Conservation (phyloP, 352 stramenopile genomes). For the Phytophthora boehmeriae region DNA sequence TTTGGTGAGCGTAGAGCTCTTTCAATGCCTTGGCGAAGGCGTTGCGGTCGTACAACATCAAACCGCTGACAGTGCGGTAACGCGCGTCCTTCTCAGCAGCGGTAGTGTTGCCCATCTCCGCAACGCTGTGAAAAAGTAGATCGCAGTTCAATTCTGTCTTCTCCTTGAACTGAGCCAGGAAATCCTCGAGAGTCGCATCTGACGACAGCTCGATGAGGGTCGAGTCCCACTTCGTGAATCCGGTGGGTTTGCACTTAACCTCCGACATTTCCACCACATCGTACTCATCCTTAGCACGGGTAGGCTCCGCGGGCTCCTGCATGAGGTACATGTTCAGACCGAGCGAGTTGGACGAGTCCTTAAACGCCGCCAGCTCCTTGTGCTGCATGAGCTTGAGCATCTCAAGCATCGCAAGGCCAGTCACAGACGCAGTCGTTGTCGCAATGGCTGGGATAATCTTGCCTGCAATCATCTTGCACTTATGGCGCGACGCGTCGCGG, state of each 20-base stretch:
- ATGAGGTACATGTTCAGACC: slow-evolving; percentile 94
- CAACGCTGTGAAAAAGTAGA: slow-evolving; percentile 79
- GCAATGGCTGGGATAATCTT: slow-evolving; percentile 99
- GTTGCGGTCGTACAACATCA: slow-evolving; percentile 90
- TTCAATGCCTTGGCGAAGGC: slow-evolving; percentile 76
- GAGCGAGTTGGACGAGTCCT: slow-evolving; percentile 93
- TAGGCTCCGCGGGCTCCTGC: slow-evolving; percentile 83
- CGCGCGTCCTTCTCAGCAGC: slow-evolving; percentile 67
- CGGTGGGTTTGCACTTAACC: slow-evolving; percentile 85
- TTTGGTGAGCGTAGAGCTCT: slow-evolving; percentile 70
- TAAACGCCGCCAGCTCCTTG: slow-evolving; percentile 90
- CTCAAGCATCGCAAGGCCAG: slow-evolving; percentile 95
- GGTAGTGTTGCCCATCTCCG: slow-evolving; percentile 67
- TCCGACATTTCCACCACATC: slow-evolving; percentile 90
- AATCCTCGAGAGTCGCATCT: slow-evolving; percentile 68
- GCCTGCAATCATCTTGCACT: slow-evolving; percentile 98
- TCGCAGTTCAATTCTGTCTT: slow-evolving; percentile 81
- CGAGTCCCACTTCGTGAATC: slow-evolving; percentile 94
- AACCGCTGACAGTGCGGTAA: slow-evolving; percentile 70
- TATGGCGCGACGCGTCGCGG: slow-evolving; percentile 80
- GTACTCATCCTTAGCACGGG: slow-evolving; percentile 92
- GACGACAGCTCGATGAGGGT: slow-evolving; percentile 77
- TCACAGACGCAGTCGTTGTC: slow-evolving; percentile 99
- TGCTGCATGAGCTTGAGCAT: slow-evolving; percentile 90
- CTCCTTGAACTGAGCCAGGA: slow-evolving; percentile 69